Evolutionary conservation across 2,329 filamentous ascomycete species (phyloP), one percentile per base, ranked within the genome.

Genomic region (Xylariaceae sp.): DNA sequence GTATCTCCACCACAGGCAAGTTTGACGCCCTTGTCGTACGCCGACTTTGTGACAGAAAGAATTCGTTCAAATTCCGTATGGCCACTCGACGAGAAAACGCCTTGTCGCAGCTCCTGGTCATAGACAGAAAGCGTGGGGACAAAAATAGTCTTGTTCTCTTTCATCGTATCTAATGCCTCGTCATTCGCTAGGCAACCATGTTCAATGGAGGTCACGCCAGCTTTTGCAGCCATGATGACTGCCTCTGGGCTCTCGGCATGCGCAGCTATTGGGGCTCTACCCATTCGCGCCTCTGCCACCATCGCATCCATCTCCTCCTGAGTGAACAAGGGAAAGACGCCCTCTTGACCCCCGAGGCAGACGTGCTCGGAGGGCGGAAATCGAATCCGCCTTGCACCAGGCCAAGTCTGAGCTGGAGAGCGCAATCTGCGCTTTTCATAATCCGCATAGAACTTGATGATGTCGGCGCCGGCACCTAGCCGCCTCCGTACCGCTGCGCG

Each of bases 1-100:
- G 79, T 81, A 54, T 81, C 79, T 0, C 79, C 79, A 0, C 80
- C 80, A 9, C 73, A 72, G 0, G 78, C 79, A 9, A 83, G 57
- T 47, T 74, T 72, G 16, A 81, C 72, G 0, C 79, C 80, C 9
- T 65, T 49, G 5, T 78, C 71, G 51, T 70, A 72, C 0, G 77
- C 80, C 16, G 63, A 65, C 60, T 75, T 77, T 0, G 72, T 71
- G 26, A 74, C 70, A 2, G 61, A 65, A 37, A 76, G 65, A 22
- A 74, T 66, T 1, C 53, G 51, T 22, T 64, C 59, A 43, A 64
- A 57, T 2, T 72, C 65, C 3, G 56, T 58, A 1, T 65, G 55
- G 8, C 57, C 55, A 19, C 64, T 66, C 19, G 67, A 57, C 18
- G 41, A 37, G 37, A 29, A 19, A 10, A 34, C 22, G 9, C 15